These are phyloP conservation scores for Hygrophoropsis aurantiaca DNA, from an alignment of 768 basidiomycete species.

Conservation along the genomic window DNA sequence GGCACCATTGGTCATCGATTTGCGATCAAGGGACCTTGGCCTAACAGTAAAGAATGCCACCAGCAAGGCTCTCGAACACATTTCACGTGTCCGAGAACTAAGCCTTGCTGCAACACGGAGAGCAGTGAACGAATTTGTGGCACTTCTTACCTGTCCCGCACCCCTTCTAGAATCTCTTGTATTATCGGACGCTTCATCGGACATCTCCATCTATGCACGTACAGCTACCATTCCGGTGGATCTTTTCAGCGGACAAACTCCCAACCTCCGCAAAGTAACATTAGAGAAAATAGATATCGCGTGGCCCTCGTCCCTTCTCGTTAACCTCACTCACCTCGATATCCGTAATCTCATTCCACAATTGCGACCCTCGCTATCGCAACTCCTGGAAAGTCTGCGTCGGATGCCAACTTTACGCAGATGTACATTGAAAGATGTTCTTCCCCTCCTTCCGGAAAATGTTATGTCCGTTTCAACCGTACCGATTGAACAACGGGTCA, in stretches of 20 bases:
- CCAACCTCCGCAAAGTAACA: conserved; percentile 35
- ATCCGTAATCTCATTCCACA: conserved; percentile 26
- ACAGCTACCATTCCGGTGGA: no score
- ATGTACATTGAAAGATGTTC: conserved; percentile 34
- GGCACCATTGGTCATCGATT: no score
- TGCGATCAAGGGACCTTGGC: no score
- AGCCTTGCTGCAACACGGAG: conserved; percentile 7
- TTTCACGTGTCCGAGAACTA: conserved; percentile 17
- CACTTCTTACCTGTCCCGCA: not conserved
- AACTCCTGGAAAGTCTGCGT: conserved; percentile 34
- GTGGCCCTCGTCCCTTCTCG: conserved; percentile 36
- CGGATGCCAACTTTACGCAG: conserved; percentile 33
- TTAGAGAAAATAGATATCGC: conserved; percentile 33
- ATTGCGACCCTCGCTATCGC: conserved; percentile 28
- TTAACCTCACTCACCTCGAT: conserved; percentile 35
- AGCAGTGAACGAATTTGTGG: not conserved
- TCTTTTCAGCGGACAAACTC: conserved; percentile 32
- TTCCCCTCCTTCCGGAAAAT: conserved; percentile 14
- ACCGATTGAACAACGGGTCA: not conserved
- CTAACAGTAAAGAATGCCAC: no score
- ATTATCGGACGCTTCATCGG: not conserved
- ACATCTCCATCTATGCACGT: no score
- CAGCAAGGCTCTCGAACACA: no score
- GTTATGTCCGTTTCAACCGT: no score
- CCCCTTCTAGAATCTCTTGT: not conserved